These are phyloP conservation scores for Paratrimastix pyriformis DNA, from an alignment of 78 protist genomes.

Conservation along the genomic window DNA sequence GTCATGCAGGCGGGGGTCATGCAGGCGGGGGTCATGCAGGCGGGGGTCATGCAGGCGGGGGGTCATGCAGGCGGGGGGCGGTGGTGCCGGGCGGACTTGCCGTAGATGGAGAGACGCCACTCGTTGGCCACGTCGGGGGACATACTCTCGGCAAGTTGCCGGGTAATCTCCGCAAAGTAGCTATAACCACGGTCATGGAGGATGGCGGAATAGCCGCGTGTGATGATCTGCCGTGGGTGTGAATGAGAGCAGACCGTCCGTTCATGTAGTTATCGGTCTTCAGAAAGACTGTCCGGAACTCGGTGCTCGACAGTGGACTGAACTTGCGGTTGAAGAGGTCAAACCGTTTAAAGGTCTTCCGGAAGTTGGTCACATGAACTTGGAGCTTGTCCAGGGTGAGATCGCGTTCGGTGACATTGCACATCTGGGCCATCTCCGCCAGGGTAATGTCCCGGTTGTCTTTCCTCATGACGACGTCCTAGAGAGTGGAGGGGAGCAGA, in stretches of 20 bases:
- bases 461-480: background rate
- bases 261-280: conserved; percentile 14
- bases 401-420: background rate
- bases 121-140: too few species aligned
- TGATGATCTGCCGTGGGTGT: too few species aligned
- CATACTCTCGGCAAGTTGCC: conserved; percentile 5
- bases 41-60: too few species aligned
- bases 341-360: conserved; percentile 1
- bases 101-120: conserved; percentile 11
- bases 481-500: too few species aligned
- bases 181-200: too few species aligned
- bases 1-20: too few species aligned
- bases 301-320: background rate
- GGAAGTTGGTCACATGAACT: conserved; percentile 3
- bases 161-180: conserved; percentile 18
- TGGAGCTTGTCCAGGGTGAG: background rate
- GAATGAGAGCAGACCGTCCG: too few species aligned
- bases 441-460: conserved; percentile 2
- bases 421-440: background rate
- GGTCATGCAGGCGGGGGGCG: too few species aligned
- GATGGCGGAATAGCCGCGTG: too few species aligned
- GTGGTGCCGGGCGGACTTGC: too few species aligned
- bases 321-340: conserved; percentile 12
- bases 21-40: too few species aligned
- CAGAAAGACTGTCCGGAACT: conserved; percentile 1